Conservation (phyloP, 2,329 filamentous ascomycete species). For the Colletotrichum abscissum region DNA sequence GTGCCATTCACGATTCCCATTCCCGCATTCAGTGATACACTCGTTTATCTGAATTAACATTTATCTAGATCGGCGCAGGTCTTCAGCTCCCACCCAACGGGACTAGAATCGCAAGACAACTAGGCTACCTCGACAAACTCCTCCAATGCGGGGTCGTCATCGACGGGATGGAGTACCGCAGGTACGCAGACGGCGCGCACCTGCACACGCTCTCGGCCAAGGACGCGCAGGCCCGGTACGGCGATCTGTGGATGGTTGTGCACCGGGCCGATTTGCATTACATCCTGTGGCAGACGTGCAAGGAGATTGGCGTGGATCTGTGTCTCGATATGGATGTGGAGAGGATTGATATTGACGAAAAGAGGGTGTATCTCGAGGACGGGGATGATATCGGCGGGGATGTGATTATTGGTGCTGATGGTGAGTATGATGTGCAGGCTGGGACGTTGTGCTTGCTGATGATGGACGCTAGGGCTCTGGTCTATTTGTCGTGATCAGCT, state of each 20-base stretch:
- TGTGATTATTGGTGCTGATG: constrained; percentile 23
- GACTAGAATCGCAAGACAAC: constrained; percentile 14
- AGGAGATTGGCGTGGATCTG: constrained; percentile 7
- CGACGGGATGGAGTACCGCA: constrained; percentile 11
- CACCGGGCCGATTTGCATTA: constrained; percentile 25
- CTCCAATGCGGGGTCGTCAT: neutral
- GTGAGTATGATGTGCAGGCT: neutral
- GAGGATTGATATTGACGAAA: constrained; percentile 12
- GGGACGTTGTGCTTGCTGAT: neutral
- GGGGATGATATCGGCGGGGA: constrained; percentile 28
- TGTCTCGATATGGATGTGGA: constrained; percentile 25
- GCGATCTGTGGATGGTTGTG: constrained; percentile 20
- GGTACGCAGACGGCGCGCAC: constrained; percentile 7
- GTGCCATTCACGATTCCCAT: too few species aligned
- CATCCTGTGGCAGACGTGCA: constrained; percentile 15
- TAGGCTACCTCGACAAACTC: constrained; percentile 20
- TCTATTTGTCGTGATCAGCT: constrained; percentile 25
- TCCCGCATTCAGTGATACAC: too few species aligned
- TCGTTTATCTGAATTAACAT: too few species aligned
- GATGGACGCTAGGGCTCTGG: neutral
- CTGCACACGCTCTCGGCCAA: constrained; percentile 1
- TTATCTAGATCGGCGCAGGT: constrained; percentile 22
- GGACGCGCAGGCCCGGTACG: neutral
- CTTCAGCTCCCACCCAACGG: constrained; percentile 30
- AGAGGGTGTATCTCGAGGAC: constrained; percentile 14